Base-by-base conservation (phyloP, 179 eudicot genomes). In the Sideroxylon spinosum region DNA sequence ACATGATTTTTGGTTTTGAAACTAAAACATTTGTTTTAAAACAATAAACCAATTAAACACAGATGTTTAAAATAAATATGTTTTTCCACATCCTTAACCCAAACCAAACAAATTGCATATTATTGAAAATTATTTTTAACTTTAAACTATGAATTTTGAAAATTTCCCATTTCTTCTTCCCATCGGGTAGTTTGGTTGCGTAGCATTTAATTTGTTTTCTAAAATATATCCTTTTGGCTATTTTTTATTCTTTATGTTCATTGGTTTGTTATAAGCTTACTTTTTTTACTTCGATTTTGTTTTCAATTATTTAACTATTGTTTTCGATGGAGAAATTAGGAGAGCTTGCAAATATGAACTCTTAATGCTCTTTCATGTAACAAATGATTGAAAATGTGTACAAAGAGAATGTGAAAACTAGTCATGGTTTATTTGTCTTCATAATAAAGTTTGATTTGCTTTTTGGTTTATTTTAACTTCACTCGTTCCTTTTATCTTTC, bases 251-350 rank as follows among this genome's bases (percentile, higher is more conserved):
- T 89, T 91, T 89, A 53, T 75, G 80, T 84, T 83, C 87, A 76
- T 84, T 74, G 84, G 86, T 84, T 81, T 80, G 85, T 83, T 80
- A 87, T 88, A 91, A 83, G 92, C 82, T 87, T 86, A 81, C 88
- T 82, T 84, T 87, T 88, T 84, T 86, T 79, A 53, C 63, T 81
- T 84, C 16, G 56, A 25, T 82, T 78, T 37, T 37, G 44, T 37
- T 37, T 76, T 76, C 83, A 71, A 29, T 79, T 23, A 28, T 83
- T 82, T 66, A 37, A 66, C 22, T 68, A 56, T 78, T 77, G 60
- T 78, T 83, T 83, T 76, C 73, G 59, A 67, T 78, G 74, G 78
- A 82, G 82, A 48, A 74, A 80, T 79, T 68, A 77, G 80, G 74
- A 37, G 72, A 73, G 81, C 70, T 81, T 90, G 83, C 70, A 71